Base-by-base conservation (phyloP, 2,329 filamentous ascomycete species). In the Davidsoniella eucalypti region DNA sequence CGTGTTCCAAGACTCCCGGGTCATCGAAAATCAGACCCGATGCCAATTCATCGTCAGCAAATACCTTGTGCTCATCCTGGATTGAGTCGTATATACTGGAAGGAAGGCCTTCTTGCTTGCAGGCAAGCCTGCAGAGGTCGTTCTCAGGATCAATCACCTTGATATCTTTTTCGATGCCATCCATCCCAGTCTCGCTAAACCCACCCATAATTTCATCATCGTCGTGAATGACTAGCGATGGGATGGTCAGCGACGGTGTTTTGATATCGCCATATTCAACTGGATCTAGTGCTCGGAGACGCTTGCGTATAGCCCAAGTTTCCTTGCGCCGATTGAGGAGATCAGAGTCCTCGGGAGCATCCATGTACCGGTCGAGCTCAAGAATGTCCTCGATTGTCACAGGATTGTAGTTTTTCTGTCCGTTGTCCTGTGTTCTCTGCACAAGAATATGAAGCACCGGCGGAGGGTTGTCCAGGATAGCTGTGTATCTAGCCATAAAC, bases 391-490 rank as follows among this genome's bases (percentile, higher is more conserved):
- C 80, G n/a, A 98, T 77, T 17, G 78, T 72, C 10, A 98, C 75
- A 9, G 84, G 78, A 54, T 87, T 80, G 49, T 78, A 78, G 25
- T 87, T 87, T 60, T 94, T 94, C 41, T 72, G 72, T 5, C 74
- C 72, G 55, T 86, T 80, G 47, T 79, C 86, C 53, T 82, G 80
- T 3, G 84, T 81, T 4, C 92, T 80, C 60, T 94, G 87, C 29
- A 98, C 85, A 56, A 87, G 84, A 42, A 98, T 79, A 58, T 95
- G 88, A 16, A 96, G 69, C 29, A 98, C 76, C 0, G 88, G 87
- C 0, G 92, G 87, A 9, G 88, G 68, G n/a, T 72, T 71, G 54
- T 76, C 76, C 50, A 48, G 40, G 55, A 94, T 84, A 1, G 84
- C 81, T 5, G 79, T 79, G 61, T 82, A 90, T 52, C 63, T 75